phyloP scores from a whole-genome alignment of 208 protist species.

The Wallacemonas sp. region DNA sequence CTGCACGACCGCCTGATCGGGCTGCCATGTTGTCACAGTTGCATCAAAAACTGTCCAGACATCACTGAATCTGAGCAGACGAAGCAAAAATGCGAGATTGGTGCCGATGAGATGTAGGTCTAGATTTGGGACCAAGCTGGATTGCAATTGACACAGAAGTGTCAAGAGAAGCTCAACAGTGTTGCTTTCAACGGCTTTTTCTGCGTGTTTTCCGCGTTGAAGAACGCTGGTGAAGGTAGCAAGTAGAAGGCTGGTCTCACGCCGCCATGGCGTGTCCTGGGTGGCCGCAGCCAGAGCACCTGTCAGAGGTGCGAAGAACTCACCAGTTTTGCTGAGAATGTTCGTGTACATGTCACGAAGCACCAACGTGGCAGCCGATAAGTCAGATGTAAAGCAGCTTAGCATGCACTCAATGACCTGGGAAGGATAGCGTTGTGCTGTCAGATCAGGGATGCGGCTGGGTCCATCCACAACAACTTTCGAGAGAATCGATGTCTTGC shows the following conservation, averaged over 20 bases:
- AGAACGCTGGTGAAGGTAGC: slow-evolving; percentile 48
- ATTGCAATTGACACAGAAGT: slow-evolving; percentile 37
- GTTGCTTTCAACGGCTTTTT: slow-evolving; percentile 43
- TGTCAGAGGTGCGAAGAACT: slow-evolving; percentile 42
- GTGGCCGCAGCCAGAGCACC: slow-evolving; percentile 30
- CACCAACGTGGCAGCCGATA: slow-evolving; percentile 28
- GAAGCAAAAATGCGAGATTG: slow-evolving; percentile 52
- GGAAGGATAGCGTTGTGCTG: slow-evolving; percentile 22
- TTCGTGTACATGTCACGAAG: slow-evolving; percentile 49
- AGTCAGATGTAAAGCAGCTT: slow-evolving; percentile 9
- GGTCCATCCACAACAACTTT: slow-evolving; percentile 15
- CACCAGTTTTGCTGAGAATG: slow-evolving; percentile 42
- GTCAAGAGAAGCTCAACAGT: slow-evolving; percentile 63
- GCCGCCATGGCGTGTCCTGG: slow-evolving; percentile 29
- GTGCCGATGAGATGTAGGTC: slow-evolving; percentile 55
- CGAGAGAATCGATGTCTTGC: slow-evolving; percentile 12
- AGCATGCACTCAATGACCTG: slow-evolving; percentile 42
- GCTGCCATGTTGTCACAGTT: slow-evolving; percentile 28
- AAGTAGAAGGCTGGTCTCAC: slow-evolving; percentile 37
- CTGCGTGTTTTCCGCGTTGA: slow-evolving; percentile 33
- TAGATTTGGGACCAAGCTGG: slow-evolving; percentile 18
- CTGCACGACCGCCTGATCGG: slow-evolving; percentile 32
- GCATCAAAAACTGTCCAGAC: slow-evolving; percentile 55
- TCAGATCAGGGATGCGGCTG: slow-evolving; percentile 16
- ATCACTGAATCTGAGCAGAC: slow-evolving; percentile 61